Evolutionary conservation across 2,329 filamentous ascomycete species (phyloP), one percentile per base, ranked within the genome.

Genomic region (Aspergillus sp.): DNA sequence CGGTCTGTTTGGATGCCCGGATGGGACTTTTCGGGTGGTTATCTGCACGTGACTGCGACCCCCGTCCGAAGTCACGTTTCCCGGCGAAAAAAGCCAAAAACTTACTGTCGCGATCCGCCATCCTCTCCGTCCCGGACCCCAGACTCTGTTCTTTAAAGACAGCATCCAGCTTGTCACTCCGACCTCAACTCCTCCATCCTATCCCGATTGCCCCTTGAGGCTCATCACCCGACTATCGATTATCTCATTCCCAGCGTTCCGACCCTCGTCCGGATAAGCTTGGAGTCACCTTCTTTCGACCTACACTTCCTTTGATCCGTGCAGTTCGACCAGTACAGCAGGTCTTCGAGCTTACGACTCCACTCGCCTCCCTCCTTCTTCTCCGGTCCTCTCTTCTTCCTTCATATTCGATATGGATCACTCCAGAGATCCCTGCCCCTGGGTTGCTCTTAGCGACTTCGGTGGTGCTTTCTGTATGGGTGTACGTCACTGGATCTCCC

Each of bases 381-480:
- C 53, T 32, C 36, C 41, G 25, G 19, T 32, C 48, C 44, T 56
- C 42, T 39, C 52, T n/a, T 55, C 32, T 13, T 48, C 19, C n/a
- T 56, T 57, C 61, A 58, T 42, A 64, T 60, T 60, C 60, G 54
- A 39, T 21, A 95, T 96, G 90, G 94, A 99, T 87, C 95, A 98
- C 84, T 90, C 91, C 66, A 87, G 95, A 82, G 95, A 98, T 80
- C 95, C 95, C 64, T 98, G 95, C 81, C 95, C 95, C 59, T 98
- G 90, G 89, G 93, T 98, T 73, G 90, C 95, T 67, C 85, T 98
- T 68, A 96, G 93, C 80, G 95, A 99, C 82, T 98, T 98, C 76
- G 95, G 95, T 65, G 95, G 95, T 80, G 95, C 94, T 60, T 97
- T 98, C 73, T 89, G 86, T 75, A 98, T 97, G 94, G 94, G 94